Percentiles rank a stretch among this genome's conserved stretches.
phyloP scores from a whole-genome alignment of 1,284 basidiomycete genomes.

The Kalmanozyma brasiliensis region DNA sequence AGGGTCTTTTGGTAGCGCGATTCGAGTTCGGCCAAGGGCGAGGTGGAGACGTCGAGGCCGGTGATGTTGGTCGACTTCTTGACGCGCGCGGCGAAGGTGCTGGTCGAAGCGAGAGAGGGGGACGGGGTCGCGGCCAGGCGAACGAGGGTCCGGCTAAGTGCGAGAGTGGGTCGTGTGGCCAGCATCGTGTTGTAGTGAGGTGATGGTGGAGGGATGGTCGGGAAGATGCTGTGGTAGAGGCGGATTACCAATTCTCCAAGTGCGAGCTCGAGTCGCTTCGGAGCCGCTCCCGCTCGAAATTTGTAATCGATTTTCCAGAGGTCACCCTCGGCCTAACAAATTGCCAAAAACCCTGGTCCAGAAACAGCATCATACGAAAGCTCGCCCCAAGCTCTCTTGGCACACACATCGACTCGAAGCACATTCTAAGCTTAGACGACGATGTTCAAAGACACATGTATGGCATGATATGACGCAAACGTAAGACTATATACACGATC shows the following conservation, averaged over 20 bases:
- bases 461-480: too few relatives aligned
- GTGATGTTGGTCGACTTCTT: conserved; percentile 78
- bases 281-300: conserved; percentile 3
- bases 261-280: conserved; percentile 2
- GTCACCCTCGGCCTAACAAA: too few relatives aligned
- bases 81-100: conserved; percentile 24
- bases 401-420: too few relatives aligned
- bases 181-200: conserved; percentile 19
- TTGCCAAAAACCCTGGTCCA: too few relatives aligned
- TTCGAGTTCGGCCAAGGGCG: conserved; percentile 81
- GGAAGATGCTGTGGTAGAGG: background rate
- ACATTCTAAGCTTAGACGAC: too few relatives aligned
- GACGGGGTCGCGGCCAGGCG: conserved; percentile 34
- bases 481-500: conserved; percentile 1
- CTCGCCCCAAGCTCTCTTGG: too few relatives aligned
- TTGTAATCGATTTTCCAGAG: conserved; percentile 6
- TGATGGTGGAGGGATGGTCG: conserved; percentile 1
- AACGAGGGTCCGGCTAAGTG: background rate
- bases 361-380: too few relatives aligned
- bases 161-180: conserved; percentile 12
- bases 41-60: conserved; percentile 74
- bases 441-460: too few relatives aligned
- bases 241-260: conserved; percentile 14
- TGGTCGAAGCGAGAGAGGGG: conserved; percentile 20
- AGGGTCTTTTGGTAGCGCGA: conserved; percentile 85